These are phyloP conservation scores for Zygosaccharomyces gambellarensis DNA, from an alignment of 805 yeast species.

Conservation along the genomic window DNA sequence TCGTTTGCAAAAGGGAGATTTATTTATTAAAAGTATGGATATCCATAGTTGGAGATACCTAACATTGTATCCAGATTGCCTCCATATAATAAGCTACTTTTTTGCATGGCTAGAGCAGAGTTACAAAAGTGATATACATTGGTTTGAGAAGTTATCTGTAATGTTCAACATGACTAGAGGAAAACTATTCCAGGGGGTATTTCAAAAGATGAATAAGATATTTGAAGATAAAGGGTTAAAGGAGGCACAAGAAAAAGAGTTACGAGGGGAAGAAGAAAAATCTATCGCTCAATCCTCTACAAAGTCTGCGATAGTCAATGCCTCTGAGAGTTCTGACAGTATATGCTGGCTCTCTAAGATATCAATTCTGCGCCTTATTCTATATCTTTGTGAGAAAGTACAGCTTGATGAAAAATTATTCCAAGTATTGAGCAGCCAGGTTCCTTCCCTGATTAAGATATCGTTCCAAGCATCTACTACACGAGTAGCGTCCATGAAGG, in stretches of 20 bases:
- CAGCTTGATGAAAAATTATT: constrained; percentile 6
- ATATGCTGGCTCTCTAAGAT: constrained; percentile 42
- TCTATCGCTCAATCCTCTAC: constrained; percentile 34
- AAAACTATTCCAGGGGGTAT: constrained; percentile 39
- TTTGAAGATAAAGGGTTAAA: constrained; percentile 37
- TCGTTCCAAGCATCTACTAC: constrained; percentile 82
- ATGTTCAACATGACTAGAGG: constrained; percentile 44
- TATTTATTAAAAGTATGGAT: constrained; percentile 45
- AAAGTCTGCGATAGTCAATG: constrained; percentile 19
- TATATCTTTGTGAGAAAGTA: constrained; percentile 14
- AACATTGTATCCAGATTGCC: constrained; percentile 43
- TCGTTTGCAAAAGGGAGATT: constrained; percentile 46
- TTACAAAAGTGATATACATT: constrained; percentile 36
- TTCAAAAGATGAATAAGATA: constrained; percentile 40
- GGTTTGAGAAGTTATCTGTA: constrained; percentile 56
- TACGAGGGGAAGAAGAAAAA: constrained; percentile 45
- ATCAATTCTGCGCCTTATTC: constrained; percentile 36
- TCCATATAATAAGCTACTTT: constrained; percentile 43
- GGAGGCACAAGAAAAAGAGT: constrained; percentile 34
- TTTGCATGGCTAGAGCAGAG: constrained; percentile 58
- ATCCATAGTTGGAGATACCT: constrained; percentile 57
- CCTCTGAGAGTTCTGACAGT: constrained; percentile 21
- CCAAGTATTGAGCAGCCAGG: constrained; percentile 31
- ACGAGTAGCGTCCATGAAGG: constrained; percentile 52
- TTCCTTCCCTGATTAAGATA: constrained; percentile 66